Evolutionary conservation across 495 filamentous ascomycete genomes (phyloP).

Genomic region (Penicillium manginii): DNA sequence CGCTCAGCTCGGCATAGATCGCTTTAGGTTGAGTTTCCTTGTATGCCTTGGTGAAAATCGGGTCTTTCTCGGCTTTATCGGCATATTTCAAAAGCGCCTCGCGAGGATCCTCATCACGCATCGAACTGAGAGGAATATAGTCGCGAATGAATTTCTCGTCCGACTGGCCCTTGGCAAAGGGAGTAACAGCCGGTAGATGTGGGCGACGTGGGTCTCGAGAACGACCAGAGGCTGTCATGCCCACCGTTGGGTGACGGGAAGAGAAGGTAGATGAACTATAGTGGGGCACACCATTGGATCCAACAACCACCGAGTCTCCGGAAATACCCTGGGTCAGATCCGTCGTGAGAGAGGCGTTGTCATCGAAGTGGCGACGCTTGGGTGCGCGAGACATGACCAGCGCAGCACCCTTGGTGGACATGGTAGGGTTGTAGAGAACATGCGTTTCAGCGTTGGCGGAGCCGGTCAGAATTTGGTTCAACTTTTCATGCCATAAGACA

Average conservation of each 20-base stretch:
- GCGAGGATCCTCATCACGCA: constrained; percentile 95
- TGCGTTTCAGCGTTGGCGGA: constrained; percentile 88
- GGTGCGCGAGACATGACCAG: constrained; percentile 91
- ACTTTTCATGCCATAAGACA: constrained; percentile 87
- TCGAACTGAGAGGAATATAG: constrained; percentile 85
- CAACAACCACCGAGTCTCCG: constrained; percentile 76
- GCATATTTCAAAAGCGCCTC: constrained; percentile 96
- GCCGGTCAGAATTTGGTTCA: constrained; percentile 95
- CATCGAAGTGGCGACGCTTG: constrained; percentile 92
- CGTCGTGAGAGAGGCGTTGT: constrained; percentile 82
- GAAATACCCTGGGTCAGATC: constrained; percentile 78
- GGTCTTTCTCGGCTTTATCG: constrained; percentile 89
- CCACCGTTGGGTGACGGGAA: constrained; percentile 71
- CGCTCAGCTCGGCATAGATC: constrained; percentile 90
- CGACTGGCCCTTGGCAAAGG: constrained; percentile 88
- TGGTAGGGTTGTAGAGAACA: constrained; percentile 85
- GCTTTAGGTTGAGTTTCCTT: constrained; percentile 89
- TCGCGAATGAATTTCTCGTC: constrained; percentile 88
- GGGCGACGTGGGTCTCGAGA: constrained; percentile 80
- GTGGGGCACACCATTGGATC: constrained; percentile 49
- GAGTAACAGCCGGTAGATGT: constrained; percentile 80
- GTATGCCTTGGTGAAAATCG: constrained; percentile 92
- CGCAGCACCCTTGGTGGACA: constrained; percentile 79
- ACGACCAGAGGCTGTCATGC: constrained; percentile 78
- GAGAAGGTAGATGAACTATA: constrained; percentile 55